These are phyloP conservation scores for Rhododendron molle DNA, from an alignment of 148 eudicot species.

Conservation along the genomic window DNA sequence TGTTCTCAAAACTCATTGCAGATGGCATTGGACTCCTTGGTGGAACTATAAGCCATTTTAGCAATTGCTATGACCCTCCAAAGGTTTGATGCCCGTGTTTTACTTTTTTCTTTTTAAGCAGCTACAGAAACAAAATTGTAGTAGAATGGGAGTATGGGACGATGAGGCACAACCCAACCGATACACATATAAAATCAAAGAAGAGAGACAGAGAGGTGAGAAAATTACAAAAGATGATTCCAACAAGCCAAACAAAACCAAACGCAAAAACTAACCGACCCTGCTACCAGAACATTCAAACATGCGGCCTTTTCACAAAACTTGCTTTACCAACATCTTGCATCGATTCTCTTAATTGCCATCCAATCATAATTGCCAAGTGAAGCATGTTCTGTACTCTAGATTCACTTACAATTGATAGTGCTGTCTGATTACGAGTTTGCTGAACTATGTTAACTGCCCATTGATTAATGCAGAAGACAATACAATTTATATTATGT, in stretches of 20 bases:
- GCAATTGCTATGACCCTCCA: constrained; percentile 65
- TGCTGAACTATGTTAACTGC: background rate
- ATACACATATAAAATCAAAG: background rate
- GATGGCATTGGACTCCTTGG: constrained; percentile 98
- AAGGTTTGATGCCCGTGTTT: constrained; percentile 44
- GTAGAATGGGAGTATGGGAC: background rate
- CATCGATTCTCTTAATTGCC: constrained; percentile 7
- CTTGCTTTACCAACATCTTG: background rate
- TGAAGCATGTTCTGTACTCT: background rate
- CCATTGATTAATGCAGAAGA: background rate
- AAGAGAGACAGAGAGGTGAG: background rate
- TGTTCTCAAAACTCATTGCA: constrained; percentile 32
- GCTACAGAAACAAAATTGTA: background rate
- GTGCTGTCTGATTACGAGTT: background rate
- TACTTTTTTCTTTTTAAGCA: background rate
- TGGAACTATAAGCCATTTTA: constrained; percentile 81
- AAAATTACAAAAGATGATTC: background rate
- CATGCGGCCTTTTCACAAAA: background rate
- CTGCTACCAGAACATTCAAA: background rate
- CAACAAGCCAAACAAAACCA: background rate
- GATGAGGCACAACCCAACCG: background rate
- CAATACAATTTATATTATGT: background rate
- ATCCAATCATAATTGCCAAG: background rate
- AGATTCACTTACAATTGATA: background rate
- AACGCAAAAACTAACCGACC: background rate